A percentile compares a stretch with the other conserved stretches of the same genome.
Evolutionary conservation across 2,329 filamentous ascomycete species (phyloP).

Genomic region (Cylindrodendrum hubeiense): DNA sequence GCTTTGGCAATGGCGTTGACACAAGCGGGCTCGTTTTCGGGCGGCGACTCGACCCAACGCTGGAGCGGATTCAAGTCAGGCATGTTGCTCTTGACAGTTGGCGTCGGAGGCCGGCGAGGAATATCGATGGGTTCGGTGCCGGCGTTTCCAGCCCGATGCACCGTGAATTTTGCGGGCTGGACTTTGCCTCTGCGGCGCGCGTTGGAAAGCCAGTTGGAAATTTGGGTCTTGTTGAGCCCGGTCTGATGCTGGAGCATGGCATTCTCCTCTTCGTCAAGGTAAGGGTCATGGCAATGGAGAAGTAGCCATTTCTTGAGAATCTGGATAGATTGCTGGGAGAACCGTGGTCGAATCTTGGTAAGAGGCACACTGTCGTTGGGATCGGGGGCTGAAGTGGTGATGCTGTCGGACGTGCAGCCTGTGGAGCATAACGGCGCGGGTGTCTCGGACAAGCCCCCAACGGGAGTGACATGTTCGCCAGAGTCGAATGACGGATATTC

Average conservation of each 20-base stretch:
- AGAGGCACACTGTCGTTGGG: too few species aligned
- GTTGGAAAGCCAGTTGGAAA: conserved; percentile 90
- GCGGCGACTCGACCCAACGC: conserved; percentile 45
- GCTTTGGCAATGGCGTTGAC: conserved; percentile 44
- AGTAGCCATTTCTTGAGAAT: conserved; percentile 83
- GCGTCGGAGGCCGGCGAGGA: conserved; percentile 39
- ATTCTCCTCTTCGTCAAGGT: conserved; percentile 87
- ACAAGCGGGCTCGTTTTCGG: conserved; percentile 45
- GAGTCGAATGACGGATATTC: too few species aligned
- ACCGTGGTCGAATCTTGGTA: neutral
- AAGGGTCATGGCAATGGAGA: conserved; percentile 80
- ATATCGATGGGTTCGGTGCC: conserved; percentile 31
- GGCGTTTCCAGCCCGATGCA: conserved; percentile 66
- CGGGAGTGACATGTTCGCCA: too few species aligned
- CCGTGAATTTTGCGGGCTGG: conserved; percentile 71
- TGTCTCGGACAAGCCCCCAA: too few species aligned
- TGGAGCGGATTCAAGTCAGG: conserved; percentile 40
- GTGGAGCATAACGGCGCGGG: too few species aligned
- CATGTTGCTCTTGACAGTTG: conserved; percentile 40
- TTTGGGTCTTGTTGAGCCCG: conserved; percentile 81
- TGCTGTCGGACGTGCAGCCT: too few species aligned
- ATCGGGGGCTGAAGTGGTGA: too few species aligned
- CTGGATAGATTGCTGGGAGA: neutral
- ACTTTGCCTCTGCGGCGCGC: conserved; percentile 80
- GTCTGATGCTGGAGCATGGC: conserved; percentile 78